phyloP scores from a whole-genome alignment of 2,329 filamentous ascomycete genomes.

The Penicillium oxalicum region DNA sequence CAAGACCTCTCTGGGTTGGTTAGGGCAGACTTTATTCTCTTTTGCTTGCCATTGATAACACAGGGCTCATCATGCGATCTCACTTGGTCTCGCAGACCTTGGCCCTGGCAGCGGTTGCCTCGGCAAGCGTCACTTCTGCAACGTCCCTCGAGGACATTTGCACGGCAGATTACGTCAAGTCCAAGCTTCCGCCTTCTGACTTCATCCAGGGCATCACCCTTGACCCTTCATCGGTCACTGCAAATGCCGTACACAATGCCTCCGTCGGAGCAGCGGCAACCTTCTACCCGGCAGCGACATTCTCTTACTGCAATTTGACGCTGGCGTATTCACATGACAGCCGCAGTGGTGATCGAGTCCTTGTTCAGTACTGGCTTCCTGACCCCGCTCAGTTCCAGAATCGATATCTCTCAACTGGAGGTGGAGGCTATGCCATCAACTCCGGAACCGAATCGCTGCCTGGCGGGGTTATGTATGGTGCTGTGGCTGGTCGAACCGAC shows the following conservation, averaged over 20 bases:
- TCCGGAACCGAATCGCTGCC: slow-evolving; percentile 27
- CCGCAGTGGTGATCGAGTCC: slow-evolving; percentile 28
- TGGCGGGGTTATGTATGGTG: slow-evolving; percentile 44
- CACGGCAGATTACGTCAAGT: slow-evolving; percentile 33
- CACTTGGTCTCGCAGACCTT: not conserved
- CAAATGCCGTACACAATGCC: slow-evolving; percentile 5
- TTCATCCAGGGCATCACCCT: slow-evolving; percentile 34
- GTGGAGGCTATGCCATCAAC: slow-evolving; percentile 45
- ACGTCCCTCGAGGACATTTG: slow-evolving; percentile 33
- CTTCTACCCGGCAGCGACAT: slow-evolving; percentile 9
- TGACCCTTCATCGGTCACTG: slow-evolving; percentile 33
- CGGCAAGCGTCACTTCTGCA: not conserved
- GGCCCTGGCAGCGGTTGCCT: slow-evolving; percentile 1
- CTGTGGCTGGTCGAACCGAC: slow-evolving; percentile 45
- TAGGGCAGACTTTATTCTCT: no score
- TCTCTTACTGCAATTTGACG: slow-evolving; percentile 42
- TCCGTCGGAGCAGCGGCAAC: not conserved
- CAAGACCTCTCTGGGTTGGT: no score
- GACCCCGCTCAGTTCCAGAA: slow-evolving; percentile 41
- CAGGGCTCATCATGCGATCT: not conserved
- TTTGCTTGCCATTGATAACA: no score
- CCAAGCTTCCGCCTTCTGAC: slow-evolving; percentile 34
- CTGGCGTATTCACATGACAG: slow-evolving; percentile 44
- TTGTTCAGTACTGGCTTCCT: slow-evolving; percentile 41
- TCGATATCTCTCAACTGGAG: slow-evolving; percentile 44